Conservation (phyloP, 2,329 filamentous ascomycete genomes). For the Paraconiothyrium sp. region DNA sequence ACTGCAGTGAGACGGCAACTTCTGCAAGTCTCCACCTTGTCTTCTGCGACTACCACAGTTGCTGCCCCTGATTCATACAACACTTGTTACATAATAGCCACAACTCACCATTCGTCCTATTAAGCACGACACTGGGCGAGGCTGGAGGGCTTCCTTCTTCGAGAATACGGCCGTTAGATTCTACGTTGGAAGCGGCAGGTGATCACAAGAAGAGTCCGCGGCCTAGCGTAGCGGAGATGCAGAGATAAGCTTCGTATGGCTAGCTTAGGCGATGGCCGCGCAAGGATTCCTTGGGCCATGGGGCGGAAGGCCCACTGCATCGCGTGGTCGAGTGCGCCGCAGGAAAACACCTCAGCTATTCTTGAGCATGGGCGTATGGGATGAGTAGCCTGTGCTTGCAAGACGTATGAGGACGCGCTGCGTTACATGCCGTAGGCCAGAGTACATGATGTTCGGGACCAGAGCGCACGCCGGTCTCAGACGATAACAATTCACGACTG, state of each 20-base stretch:
- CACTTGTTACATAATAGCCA: background rate
- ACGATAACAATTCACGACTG: background rate
- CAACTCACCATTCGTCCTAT: background rate
- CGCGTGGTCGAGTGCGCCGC: too few species aligned
- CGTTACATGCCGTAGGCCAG: too few species aligned
- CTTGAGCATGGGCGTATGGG: background rate
- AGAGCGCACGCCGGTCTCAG: background rate
- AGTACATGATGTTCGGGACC: too few species aligned
- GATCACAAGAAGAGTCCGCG: slow-evolving; percentile 6
- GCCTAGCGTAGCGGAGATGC: background rate
- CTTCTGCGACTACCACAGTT: too few species aligned
- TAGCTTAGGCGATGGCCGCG: slow-evolving; percentile 4
- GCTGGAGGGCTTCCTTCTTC: background rate
- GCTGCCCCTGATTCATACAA: background rate
- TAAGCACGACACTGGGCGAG: background rate
- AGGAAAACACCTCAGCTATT: background rate
- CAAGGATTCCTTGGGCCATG: background rate
- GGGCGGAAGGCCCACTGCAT: background rate
- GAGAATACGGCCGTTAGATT: background rate
- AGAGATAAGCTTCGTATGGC: slow-evolving; percentile 8
- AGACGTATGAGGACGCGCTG: background rate
- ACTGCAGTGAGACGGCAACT: background rate
- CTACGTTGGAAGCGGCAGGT: slow-evolving; percentile 1
- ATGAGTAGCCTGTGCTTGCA: background rate
- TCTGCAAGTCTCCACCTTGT: too few species aligned